These are phyloP conservation scores for Mediolabrus comicus DNA, from an alignment of 108 stramenopile genomes.

Conservation along the genomic window DNA sequence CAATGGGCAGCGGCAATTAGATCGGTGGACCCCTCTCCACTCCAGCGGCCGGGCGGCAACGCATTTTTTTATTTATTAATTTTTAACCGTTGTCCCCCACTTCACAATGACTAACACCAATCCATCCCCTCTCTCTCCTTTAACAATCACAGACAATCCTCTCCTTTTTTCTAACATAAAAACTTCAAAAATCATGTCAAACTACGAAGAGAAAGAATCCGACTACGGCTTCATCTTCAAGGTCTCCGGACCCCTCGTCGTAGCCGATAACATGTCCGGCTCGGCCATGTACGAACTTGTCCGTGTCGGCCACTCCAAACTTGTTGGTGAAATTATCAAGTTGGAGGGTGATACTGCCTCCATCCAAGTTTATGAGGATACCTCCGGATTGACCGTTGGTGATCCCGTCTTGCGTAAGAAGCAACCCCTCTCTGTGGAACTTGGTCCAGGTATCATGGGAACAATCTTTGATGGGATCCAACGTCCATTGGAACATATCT, in stretches of 20 bases:
- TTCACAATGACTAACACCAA: background rate
- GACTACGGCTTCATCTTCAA: conserved; percentile 99
- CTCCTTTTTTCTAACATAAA: no score
- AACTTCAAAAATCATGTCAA: background rate
- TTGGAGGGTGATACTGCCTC: conserved; percentile 98
- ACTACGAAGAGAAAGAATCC: conserved; percentile 75
- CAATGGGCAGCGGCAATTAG: no score
- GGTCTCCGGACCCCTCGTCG: conserved; percentile 97
- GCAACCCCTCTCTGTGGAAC: conserved; percentile 95
- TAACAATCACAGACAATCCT: no score
- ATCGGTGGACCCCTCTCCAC: no score
- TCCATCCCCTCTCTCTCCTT: background rate
- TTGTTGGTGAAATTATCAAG: conserved; percentile 99
- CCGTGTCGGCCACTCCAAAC: conserved; percentile 97
- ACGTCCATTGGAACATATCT: conserved; percentile 97
- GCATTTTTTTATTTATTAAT: no score
- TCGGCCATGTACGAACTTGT: conserved; percentile 99
- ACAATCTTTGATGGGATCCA: conserved; percentile 99
- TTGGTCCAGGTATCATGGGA: conserved; percentile 99
- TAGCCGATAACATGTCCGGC: conserved; percentile 98
- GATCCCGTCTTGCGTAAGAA: conserved; percentile 95
- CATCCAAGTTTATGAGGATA: conserved; percentile 99
- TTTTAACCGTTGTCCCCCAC: no score
- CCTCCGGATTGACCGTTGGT: conserved; percentile 96
- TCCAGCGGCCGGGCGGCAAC: no score